Evolutionary conservation across 2,329 filamentous ascomycete species (phyloP), one percentile per base, ranked within the genome.

Genomic region (Hortaea sp.): DNA sequence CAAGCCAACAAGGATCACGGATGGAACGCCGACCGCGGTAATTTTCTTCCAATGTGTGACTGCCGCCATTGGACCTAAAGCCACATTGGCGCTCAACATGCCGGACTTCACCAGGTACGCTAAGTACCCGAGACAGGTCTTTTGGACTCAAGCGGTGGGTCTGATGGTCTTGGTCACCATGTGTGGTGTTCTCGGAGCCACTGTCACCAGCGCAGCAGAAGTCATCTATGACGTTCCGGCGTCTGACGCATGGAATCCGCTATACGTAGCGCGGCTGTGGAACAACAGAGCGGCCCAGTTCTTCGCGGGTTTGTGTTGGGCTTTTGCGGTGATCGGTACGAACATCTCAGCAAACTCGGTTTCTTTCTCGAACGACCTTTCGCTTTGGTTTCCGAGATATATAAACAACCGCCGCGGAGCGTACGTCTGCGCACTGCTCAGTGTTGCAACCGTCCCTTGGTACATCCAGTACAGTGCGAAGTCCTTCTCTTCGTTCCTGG

Each of bases 171-270:
- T 73, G 29, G 69, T 71, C 51, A 73, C 69, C 5, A 58, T 68
- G 49, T 71, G 63, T 55, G 73, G 66, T 41, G 54, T 73, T 4
- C 63, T 76, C 49, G 78, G 78, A 30, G 77, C 79, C 51, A 68
- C 77, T 13, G 73, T 75, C n/a, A 74, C 77, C 0, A 73, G 71
- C 0, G 75, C 76, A 5, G 68, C 68, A 31, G 64, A 69, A 31
- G 68, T 74, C 10, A 69, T 74, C 47, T 75, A 73, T 45, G 47
- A 29, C 11, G 29, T 40, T 5, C 32, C 44, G 5, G 75, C 73
- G 44, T 48, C 66, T 29, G 64, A 69, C 13, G 43, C 65, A 35
- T 70, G 68, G 68, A 66, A 72, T 47, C 67, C 67, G 5, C 67
- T 69, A 57, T 61, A 57, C 0, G 58, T 69, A 4, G 63, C 68